Percentiles rank a stretch among this genome's conserved stretches.
phyloP scores from a whole-genome alignment of 2,329 filamentous ascomycete species.

The Metarhizium brunneum region DNA sequence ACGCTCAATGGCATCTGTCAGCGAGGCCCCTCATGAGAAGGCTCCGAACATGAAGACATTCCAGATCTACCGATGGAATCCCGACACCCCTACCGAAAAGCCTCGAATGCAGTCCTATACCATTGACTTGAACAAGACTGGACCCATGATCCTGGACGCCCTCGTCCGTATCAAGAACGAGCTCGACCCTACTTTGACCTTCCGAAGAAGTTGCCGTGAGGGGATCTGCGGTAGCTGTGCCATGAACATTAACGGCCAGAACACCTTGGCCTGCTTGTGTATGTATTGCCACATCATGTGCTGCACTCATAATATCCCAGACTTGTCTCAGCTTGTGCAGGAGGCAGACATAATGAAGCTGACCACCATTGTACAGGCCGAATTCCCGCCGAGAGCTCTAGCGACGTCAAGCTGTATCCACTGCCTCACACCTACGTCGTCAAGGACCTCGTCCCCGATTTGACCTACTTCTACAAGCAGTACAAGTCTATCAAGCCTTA shows the following conservation, averaged over 20 bases:
- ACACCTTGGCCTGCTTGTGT: constrained; percentile 97
- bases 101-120: constrained; percentile 92
- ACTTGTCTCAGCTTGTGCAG: not conserved
- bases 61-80: constrained; percentile 98
- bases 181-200: constrained; percentile 90
- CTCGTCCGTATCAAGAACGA: constrained; percentile 99
- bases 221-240: constrained; percentile 98
- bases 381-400: constrained; percentile 72
- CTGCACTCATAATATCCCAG: too few species aligned
- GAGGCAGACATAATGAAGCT: not conserved
- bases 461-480: constrained; percentile 99
- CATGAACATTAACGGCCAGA: constrained; percentile 99
- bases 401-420: constrained; percentile 92
- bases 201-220: constrained; percentile 92
- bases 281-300: constrained; percentile 33
- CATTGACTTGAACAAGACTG: constrained; percentile 96
- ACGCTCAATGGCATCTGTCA: constrained; percentile 46
- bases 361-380: constrained; percentile 52
- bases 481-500: constrained; percentile 99
- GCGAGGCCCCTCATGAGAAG: constrained; percentile 50
- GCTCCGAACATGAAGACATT: constrained; percentile 81
- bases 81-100: constrained; percentile 85
- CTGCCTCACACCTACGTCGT: constrained; percentile 98
- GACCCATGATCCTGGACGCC: constrained; percentile 95
- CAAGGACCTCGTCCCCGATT: constrained; percentile 95